phyloP scores from a whole-genome alignment of 352 stramenopile genomes.

The Plasmopara halstedii region DNA sequence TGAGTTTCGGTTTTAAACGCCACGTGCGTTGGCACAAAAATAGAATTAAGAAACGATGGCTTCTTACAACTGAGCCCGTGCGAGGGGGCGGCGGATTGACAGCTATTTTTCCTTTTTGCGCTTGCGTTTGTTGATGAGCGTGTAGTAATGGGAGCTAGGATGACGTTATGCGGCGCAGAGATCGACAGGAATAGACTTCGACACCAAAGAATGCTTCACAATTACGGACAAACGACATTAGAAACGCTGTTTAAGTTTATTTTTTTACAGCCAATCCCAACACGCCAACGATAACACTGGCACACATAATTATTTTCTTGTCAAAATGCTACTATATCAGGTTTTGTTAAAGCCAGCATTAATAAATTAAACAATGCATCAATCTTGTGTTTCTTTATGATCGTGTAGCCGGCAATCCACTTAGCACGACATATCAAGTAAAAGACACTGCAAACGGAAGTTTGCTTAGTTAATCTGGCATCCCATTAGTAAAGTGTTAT shows the following conservation, averaged over 20 bases:
- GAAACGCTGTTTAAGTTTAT: background rate
- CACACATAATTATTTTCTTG: no score
- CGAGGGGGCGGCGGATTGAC: slow-evolving; percentile 18
- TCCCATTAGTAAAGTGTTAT: no score
- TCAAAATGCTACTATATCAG: no score
- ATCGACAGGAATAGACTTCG: background rate
- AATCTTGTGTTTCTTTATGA: no score
- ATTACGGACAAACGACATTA: background rate
- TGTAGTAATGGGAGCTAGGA: slow-evolving; percentile 2
- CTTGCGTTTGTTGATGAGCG: background rate
- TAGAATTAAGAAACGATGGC: slow-evolving; percentile 12
- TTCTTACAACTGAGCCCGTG: slow-evolving; percentile 25
- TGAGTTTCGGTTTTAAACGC: slow-evolving; percentile 15
- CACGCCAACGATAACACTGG: slow-evolving; percentile 6
- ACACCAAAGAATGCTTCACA: slow-evolving; percentile 1
- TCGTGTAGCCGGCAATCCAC: no score
- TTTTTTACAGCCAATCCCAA: slow-evolving; percentile 9
- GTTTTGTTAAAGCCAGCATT: no score
- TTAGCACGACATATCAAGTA: no score
- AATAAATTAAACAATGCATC: no score
- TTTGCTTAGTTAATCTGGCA: no score
- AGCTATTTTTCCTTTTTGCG: slow-evolving; percentile 24
- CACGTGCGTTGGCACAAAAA: slow-evolving; percentile 7
- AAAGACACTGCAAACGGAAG: no score
- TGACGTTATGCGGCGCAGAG: background rate